Percentiles rank a stretch among this genome's conserved stretches.
Conservation (phyloP, 179 eudicot genomes). For the Pouteria campechiana region DNA sequence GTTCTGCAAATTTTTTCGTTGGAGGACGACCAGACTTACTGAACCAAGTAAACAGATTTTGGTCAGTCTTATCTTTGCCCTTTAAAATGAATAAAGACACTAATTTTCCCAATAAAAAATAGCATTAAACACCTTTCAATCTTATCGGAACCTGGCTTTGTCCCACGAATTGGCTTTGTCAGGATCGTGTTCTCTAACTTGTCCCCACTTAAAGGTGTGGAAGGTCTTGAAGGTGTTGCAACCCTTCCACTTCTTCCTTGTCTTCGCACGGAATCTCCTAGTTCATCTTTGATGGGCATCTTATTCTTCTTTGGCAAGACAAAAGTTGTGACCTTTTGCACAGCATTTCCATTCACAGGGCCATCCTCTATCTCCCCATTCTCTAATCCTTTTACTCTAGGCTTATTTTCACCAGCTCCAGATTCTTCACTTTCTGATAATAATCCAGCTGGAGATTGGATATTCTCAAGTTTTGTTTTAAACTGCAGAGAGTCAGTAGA, state of each 20-base stretch:
- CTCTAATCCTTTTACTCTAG: constrained; percentile 37
- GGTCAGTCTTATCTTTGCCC: too few species aligned
- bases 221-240: constrained; percentile 34
- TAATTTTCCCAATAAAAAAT: not conserved
- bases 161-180: constrained; percentile 46
- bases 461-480: constrained; percentile 55
- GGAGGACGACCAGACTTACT: constrained; percentile 88
- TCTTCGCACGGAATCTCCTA: constrained; percentile 46
- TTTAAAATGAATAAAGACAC: not conserved
- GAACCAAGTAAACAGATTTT: constrained; percentile 15
- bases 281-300: constrained; percentile 28
- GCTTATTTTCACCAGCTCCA: constrained; percentile 39
- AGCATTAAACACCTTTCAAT: constrained; percentile 51
- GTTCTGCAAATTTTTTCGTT: constrained; percentile 59
- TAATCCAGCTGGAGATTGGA: constrained; percentile 60
- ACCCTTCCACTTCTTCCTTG: constrained; percentile 71
- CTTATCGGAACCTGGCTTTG: constrained; percentile 68
- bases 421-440: constrained; percentile 79
- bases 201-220: constrained; percentile 27
- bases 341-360: constrained; percentile 29
- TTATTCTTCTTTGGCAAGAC: constrained; percentile 58
- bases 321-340: constrained; percentile 32
- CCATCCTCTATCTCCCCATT: constrained; percentile 39
- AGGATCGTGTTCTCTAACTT: constrained; percentile 41
- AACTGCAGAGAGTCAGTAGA: constrained; percentile 35